phyloP scores from a whole-genome alignment of 108 stramenopile species.

The Conticribra guillardii region DNA sequence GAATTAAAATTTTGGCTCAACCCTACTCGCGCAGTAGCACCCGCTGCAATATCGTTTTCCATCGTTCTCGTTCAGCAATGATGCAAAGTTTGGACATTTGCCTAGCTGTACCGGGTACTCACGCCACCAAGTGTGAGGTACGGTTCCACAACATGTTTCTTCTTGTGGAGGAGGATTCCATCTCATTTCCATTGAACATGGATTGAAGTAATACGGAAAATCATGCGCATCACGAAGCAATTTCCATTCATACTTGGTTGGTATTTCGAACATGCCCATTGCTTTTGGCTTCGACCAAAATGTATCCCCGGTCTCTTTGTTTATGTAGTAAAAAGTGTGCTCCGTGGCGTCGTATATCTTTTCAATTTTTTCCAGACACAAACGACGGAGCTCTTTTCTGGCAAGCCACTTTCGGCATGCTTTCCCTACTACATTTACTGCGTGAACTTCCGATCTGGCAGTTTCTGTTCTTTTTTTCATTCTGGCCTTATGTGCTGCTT shows the following conservation, averaged over 20 bases:
- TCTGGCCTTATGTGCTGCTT: constrained; percentile 16
- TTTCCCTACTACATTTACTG: constrained; percentile 21
- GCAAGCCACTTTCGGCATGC: constrained; percentile 45
- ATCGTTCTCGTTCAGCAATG: constrained; percentile 17
- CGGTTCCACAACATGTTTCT: constrained; percentile 26
- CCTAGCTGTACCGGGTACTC: constrained; percentile 36
- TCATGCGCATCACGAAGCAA: constrained; percentile 40
- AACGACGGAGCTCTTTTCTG: constrained; percentile 25
- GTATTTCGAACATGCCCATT: constrained; percentile 40
- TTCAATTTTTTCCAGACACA: constrained; percentile 36
- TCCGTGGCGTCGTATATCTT: constrained; percentile 27
- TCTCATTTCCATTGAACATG: constrained; percentile 28
- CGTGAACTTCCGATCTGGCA: constrained; percentile 23
- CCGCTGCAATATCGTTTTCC: constrained; percentile 29
- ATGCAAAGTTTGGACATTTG: constrained; percentile 35
- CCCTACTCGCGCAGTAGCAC: not conserved
- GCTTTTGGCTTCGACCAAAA: constrained; percentile 46
- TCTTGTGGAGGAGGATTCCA: constrained; percentile 32
- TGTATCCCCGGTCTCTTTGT: constrained; percentile 17
- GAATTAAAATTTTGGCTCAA: too few species aligned
- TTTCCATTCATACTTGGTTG: constrained; percentile 42
- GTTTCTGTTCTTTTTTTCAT: constrained; percentile 3
- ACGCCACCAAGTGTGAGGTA: constrained; percentile 29
- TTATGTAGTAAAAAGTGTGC: constrained; percentile 39
- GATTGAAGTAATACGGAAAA: constrained; percentile 48